Evolutionary conservation across 805 yeast genomes (phyloP), one percentile per base, ranked within the genome.

Genomic region (Nakazawaea pomicola): DNA sequence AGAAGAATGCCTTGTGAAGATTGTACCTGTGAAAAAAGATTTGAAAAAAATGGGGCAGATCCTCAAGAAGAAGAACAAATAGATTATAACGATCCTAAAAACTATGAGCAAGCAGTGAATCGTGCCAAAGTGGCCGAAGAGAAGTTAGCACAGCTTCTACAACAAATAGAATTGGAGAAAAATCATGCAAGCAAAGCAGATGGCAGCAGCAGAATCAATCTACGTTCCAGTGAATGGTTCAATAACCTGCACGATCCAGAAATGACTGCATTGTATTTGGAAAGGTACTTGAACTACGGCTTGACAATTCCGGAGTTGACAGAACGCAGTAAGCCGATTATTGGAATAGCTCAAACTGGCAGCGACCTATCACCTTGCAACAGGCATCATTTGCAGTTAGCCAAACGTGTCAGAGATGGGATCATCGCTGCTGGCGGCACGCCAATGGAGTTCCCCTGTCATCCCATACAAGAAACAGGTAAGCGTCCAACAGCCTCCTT

Each of bases 391-490:
- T 15, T 51, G 6, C 40, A 44, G 40, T 40, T 48, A 11, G 52
- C 54, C 7, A 50, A 50, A 33, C 39, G 52, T 12, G 54, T 51
- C 16, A 39, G 55, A 15, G 52, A 48, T 33, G 55, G 55, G 11
- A 51, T 51, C 29, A 44, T 47, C n/a, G 44, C 52, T 9, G 46
- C 44, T 23, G 55, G 55, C 4, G 55, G 53, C 2, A 47, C 52
- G 15, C 52, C 52, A 4, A 38, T 51, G 30, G 55, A 51, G 33
- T 49, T 51, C 17, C 55, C 55, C 7, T 51, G 52, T 21, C 55
- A 51, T 32, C 55, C 55, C 4, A 51, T 51, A 24, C 55, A 51
- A 37, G 55, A 51, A 32, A 48, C 55, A 4, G 53, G 55, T 16
- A 51, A 50, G 21, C 46, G 55, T 10, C 55, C 55, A 12, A 49